Evolutionary conservation across 179 eudicot species (phyloP), one percentile per base, ranked within the genome.

Genomic region (Carnegiea gigantea): DNA sequence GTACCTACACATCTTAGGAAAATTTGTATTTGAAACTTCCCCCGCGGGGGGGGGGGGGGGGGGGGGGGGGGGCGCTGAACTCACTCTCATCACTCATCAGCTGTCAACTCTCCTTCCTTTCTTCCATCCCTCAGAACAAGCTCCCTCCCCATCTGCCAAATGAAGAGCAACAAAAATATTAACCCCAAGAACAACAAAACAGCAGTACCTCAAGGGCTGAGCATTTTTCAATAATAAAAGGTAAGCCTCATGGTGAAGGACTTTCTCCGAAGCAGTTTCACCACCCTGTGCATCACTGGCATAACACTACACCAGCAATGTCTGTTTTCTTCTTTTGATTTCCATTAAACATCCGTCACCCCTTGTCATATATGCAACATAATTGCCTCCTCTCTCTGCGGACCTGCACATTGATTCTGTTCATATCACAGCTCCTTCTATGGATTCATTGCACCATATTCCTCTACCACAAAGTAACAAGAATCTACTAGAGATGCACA

Each of bases 231-330:
- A 92, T 92, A 82, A 95, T 91, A 59, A 90, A 87, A 93, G 86
- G 90, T 92, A 92, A 73, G 98, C 96, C 81, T 95, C 94, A 24
- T 84, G 84, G 18, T 85, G 77, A 62, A 93, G 88, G 84, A 93
- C 95, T 83, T 92, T 89, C 74, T 91, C 89, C 74, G 90, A 77
- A 30, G 90, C 84, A 82, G 79, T 88, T 90, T 90, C 85, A 6
- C 90, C 88, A 80, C 92, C 91, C 77, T 78, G n/a, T 17, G 89
- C 82, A 87, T 93, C 98, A 81, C 98, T 92, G n/a, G 89, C 92
- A 82, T 91, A 82, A 85, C 90, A 95, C 98, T 97, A 95, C 54
- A 84, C 83, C 26, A 44, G 33, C 23, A 64, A 3, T 67, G 79
- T 59, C 83, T 67, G n/a, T 3, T 84, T 38, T 70, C 81, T 73